Conservation (phyloP, 176 grass and related monocot species). For the Guadua angustifolia region DNA sequence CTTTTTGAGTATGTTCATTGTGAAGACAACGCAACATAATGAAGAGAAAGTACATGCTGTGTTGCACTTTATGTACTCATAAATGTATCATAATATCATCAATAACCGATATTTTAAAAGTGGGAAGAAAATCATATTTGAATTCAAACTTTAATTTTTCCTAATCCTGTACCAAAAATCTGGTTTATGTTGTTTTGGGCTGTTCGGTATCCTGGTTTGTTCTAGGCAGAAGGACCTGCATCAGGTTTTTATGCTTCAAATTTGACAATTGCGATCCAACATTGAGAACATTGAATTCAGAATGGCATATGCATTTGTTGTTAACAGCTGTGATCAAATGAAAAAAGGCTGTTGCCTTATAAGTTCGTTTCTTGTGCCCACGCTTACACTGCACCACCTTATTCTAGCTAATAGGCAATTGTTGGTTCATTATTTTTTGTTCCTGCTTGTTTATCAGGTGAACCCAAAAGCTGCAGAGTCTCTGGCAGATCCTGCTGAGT, state of each 20-base stretch:
- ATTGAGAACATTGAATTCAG: neutral
- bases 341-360: neutral
- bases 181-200: conserved; percentile 8
- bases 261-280: neutral
- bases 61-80: neutral
- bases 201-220: neutral
- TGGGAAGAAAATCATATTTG: neutral
- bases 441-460: conserved; percentile 42
- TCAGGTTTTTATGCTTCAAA: conserved; percentile 6
- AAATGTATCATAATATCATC: neutral
- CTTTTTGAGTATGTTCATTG: conserved; percentile 23
- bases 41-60: neutral
- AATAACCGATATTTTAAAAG: neutral
- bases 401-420: neutral
- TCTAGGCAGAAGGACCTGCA: neutral
- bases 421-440: conserved; percentile 10
- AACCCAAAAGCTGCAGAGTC: conserved; percentile 87
- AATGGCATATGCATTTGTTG: neutral
- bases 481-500: conserved; percentile 78
- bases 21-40: neutral
- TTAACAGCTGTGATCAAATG: neutral
- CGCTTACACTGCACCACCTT: neutral
- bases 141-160: neutral
- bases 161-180: neutral
- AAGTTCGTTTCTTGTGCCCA: neutral